A percentile compares a stretch with the other conserved stretches of the same genome.
Conservation (phyloP, 2,329 filamentous ascomycete species). For the Fusarium secorum region DNA sequence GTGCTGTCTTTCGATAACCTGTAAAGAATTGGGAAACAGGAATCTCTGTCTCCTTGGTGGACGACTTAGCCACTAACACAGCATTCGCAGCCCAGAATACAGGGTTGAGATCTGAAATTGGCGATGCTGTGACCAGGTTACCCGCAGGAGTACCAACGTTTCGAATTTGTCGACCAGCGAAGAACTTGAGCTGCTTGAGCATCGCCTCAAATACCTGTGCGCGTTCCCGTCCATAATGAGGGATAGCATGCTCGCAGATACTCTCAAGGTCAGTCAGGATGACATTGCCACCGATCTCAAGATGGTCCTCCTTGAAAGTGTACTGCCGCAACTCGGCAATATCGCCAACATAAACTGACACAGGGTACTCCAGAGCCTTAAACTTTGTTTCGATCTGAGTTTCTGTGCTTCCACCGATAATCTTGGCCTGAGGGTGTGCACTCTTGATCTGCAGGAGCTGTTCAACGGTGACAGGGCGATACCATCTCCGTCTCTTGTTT, state of each 20-base stretch:
- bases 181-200: slow-evolving; percentile 91
- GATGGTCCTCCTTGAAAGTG: slow-evolving; percentile 76
- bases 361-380: slow-evolving; percentile 89
- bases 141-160: slow-evolving; percentile 98
- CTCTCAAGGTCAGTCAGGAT: slow-evolving; percentile 89
- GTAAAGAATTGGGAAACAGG: slow-evolving; percentile 93
- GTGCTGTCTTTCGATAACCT: slow-evolving; percentile 84
- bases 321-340: slow-evolving; percentile 89
- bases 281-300: slow-evolving; percentile 95
- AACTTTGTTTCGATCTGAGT: slow-evolving; percentile 99
- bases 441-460: slow-evolving; percentile 93
- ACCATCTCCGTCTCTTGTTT: slow-evolving; percentile 95
- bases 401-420: slow-evolving; percentile 95
- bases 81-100: slow-evolving; percentile 90
- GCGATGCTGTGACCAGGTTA: slow-evolving; percentile 92
- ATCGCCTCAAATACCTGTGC: slow-evolving; percentile 90
- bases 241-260: slow-evolving; percentile 80
- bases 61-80: slow-evolving; percentile 80
- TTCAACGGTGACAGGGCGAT: slow-evolving; percentile 82
- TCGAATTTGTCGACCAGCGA: slow-evolving; percentile 92
- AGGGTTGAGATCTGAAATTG: slow-evolving; percentile 95
- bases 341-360: slow-evolving; percentile 92
- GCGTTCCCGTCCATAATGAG: slow-evolving; percentile 75
- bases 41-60: slow-evolving; percentile 78
- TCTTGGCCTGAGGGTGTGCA: slow-evolving; percentile 83